Base-by-base conservation (phyloP, 2,329 filamentous ascomycete species). In the Neonectria ditissima region DNA sequence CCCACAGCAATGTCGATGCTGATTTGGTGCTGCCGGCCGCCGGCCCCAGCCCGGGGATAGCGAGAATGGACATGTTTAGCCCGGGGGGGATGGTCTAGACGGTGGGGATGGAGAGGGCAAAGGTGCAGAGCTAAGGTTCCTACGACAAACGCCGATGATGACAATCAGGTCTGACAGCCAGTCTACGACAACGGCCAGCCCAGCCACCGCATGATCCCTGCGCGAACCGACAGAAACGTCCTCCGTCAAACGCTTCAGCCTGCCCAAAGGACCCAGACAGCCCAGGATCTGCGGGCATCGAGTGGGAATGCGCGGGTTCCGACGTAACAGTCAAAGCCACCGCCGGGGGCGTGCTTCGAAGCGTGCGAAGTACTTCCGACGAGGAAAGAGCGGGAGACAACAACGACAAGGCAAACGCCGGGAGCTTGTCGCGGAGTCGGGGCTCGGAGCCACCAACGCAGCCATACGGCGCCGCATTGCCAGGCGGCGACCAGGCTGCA, bases 351-450 rank as follows among this genome's bases (percentile, higher is more conserved):
- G 53, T n/a, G 45, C 24, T 48, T 32, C 11, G 24, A 45, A 41
- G 59, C 47, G 47, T 9, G 16, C 24, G 24, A 26, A 26, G 24
- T 26, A 26, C 24, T 48, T 48, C 10, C 8, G 24, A 54, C 45
- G 47, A 45, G 53, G 51, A 62, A 52, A 52, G 28, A 62, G 39
- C 28, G 53, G 58, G 53, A 62, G 59, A 62, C 47, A 53, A 57
- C 59, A 56, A 62, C 28, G 13, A 56, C 14, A 28, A 56, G n/a
- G 30, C 45, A 52, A 45, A 48, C 24, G 28, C 44, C 32, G 45
- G 32, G 39, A 44, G 16, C 16, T n/a, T n/a, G 28, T 28, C 53
- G 47, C 45, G 39, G 59, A 61, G 37, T 56, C 59, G 52, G 52
- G 52, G 9, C 44, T 41, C 22, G 50, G 50, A 22, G 50, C 14